Evolutionary conservation across 2,329 filamentous ascomycete genomes (phyloP).

Genomic region (Tolypocladium guangdongense): DNA sequence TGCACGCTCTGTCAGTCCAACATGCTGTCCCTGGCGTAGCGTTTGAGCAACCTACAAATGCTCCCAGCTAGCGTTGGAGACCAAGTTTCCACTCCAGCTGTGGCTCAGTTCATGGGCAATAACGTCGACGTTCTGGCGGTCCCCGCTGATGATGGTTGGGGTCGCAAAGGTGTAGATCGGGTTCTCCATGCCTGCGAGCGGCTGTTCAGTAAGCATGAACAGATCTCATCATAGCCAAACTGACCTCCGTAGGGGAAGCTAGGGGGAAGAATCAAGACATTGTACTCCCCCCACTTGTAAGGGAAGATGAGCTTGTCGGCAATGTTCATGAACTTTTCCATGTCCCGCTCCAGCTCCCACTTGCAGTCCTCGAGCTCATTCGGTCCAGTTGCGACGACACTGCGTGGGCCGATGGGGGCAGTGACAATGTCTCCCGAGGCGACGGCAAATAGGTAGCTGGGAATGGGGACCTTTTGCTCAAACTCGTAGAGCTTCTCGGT

Average conservation of each 20-base stretch:
- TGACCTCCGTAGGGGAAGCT: constrained; percentile 79
- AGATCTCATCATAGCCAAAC: constrained; percentile 12
- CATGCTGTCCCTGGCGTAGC: neutral
- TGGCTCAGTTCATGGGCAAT: constrained; percentile 77
- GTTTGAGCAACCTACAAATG: constrained; percentile 47
- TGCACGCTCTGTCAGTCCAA: constrained; percentile 13
- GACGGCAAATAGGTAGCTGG: constrained; percentile 88
- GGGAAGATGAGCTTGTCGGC: constrained; percentile 75
- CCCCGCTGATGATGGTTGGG: constrained; percentile 84
- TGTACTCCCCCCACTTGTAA: constrained; percentile 92
- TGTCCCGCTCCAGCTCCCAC: constrained; percentile 85
- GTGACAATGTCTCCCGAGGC: constrained; percentile 76
- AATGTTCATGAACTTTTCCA: constrained; percentile 81
- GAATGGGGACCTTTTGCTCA: constrained; percentile 84
- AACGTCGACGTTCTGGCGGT: constrained; percentile 86
- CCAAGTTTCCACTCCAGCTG: constrained; percentile 83
- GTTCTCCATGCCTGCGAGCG: constrained; percentile 66
- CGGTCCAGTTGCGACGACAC: constrained; percentile 75
- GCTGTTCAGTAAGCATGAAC: neutral
- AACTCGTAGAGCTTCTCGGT: constrained; percentile 66
- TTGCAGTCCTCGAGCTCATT: constrained; percentile 76
- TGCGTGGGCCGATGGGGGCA: constrained; percentile 78
- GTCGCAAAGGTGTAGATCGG: constrained; percentile 93
- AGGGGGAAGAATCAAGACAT: constrained; percentile 79
- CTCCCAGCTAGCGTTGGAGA: constrained; percentile 71